phyloP scores from a whole-genome alignment of 495 filamentous ascomycete genomes.

The Coniosporium apollinis region DNA sequence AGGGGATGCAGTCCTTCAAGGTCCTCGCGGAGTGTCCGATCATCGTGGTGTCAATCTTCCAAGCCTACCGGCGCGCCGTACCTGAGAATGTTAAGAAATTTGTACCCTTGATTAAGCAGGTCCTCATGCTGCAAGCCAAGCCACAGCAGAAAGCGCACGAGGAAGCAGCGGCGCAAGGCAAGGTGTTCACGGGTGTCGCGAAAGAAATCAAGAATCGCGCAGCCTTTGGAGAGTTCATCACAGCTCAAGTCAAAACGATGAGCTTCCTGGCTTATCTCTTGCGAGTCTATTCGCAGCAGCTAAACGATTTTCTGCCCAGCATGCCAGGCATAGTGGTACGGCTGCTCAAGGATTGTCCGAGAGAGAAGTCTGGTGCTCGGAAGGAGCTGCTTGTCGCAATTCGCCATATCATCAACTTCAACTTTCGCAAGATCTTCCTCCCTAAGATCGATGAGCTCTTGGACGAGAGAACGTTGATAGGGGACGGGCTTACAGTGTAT shows the following conservation, averaged over 20 bases:
- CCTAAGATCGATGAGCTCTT: slow-evolving; percentile 89
- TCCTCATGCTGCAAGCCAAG: slow-evolving; percentile 75
- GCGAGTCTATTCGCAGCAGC: slow-evolving; percentile 68
- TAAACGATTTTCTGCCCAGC: slow-evolving; percentile 75
- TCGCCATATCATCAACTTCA: slow-evolving; percentile 97
- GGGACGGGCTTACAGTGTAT: slow-evolving; percentile 90
- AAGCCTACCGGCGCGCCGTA: slow-evolving; percentile 68
- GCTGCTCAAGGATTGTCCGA: slow-evolving; percentile 79
- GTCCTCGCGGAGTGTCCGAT: slow-evolving; percentile 96
- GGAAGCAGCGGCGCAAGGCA: slow-evolving; percentile 56
- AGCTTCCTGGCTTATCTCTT: slow-evolving; percentile 92
- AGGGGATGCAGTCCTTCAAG: slow-evolving; percentile 98
- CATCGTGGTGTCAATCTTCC: slow-evolving; percentile 96
- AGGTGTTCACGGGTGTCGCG: slow-evolving; percentile 83
- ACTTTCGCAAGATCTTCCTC: slow-evolving; percentile 89
- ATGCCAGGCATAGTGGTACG: slow-evolving; percentile 86
- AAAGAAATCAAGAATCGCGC: slow-evolving; percentile 84
- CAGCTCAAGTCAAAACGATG: slow-evolving; percentile 98
- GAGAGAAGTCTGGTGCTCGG: slow-evolving; percentile 79
- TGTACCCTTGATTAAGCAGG: slow-evolving; percentile 81
- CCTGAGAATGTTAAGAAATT: slow-evolving; percentile 77
- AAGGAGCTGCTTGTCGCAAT: slow-evolving; percentile 96
- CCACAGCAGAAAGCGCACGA: slow-evolving; percentile 85
- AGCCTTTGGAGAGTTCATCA: slow-evolving; percentile 95
- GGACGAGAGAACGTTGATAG: slow-evolving; percentile 83